A percentile compares a stretch with the other conserved stretches of the same genome.
phyloP scores from a whole-genome alignment of 768 basidiomycete species.

The Lactarius sp. region DNA sequence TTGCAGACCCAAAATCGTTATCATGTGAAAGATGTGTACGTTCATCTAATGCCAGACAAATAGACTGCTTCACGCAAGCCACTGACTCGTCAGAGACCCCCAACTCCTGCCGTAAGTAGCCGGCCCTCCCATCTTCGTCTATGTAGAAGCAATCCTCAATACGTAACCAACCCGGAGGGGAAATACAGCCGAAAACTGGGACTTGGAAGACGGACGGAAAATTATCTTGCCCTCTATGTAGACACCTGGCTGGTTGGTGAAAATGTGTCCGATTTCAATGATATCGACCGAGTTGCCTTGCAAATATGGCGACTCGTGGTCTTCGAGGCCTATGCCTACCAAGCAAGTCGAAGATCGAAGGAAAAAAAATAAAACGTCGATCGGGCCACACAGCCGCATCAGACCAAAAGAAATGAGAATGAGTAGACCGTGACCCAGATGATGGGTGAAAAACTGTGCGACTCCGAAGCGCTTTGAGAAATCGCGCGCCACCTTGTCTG shows the following conservation, averaged over 20 bases:
- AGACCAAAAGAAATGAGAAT: not conserved
- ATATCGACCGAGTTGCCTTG: conserved; percentile 58
- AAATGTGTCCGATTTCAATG: conserved; percentile 62
- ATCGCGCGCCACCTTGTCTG: conserved; percentile 59
- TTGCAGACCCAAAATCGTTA: not conserved
- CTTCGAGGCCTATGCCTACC: conserved; percentile 78
- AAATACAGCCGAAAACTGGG: not conserved
- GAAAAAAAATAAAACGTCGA: not conserved
- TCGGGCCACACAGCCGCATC: not conserved
- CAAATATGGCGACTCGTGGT: conserved; percentile 78
- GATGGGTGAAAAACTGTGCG: conserved; percentile 68
- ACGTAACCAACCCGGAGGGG: conserved; percentile 59
- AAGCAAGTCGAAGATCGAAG: not conserved
- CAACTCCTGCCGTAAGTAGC: conserved; percentile 62
- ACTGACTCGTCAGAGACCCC: conserved; percentile 48
- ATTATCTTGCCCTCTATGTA: conserved; percentile 66
- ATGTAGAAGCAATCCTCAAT: conserved; percentile 83
- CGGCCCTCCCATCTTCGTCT: conserved; percentile 42
- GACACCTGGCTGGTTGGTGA: conserved; percentile 77
- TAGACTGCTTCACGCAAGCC: conserved; percentile 32
- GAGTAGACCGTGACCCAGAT: conserved; percentile 65
- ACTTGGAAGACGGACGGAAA: conserved; percentile 9
- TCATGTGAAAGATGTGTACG: not conserved
- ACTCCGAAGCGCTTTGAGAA: conserved; percentile 43
- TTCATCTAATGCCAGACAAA: not conserved